Evolutionary conservation across 768 basidiomycete genomes (phyloP).

Genomic region (Pulveroboletus sp.): DNA sequence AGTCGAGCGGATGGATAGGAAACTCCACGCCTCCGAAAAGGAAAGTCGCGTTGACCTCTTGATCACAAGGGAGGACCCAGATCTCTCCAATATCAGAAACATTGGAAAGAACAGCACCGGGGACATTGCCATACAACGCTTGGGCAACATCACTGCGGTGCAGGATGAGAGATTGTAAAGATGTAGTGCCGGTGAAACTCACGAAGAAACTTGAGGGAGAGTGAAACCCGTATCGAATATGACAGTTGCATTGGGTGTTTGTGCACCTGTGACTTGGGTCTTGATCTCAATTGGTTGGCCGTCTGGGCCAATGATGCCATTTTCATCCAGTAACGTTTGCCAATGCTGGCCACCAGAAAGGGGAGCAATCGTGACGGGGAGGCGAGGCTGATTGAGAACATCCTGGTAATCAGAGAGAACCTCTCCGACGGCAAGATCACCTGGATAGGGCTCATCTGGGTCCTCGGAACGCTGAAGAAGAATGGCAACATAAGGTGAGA

Average conservation of each 20-base stretch:
- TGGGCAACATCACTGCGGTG: constrained; percentile 46
- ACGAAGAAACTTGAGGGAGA: constrained; percentile 60
- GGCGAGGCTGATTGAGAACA: constrained; percentile 49
- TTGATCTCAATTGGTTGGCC: constrained; percentile 45
- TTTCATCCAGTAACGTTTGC: constrained; percentile 57
- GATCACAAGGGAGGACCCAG: constrained; percentile 64
- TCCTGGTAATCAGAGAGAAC: constrained; percentile 46
- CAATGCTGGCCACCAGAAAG: constrained; percentile 55
- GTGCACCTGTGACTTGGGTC: constrained; percentile 43
- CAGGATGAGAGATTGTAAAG: constrained; percentile 12
- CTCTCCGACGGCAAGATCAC: constrained; percentile 64
- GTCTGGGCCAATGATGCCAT: constrained; percentile 63
- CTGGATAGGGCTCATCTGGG: constrained; percentile 48
- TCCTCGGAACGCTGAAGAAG: constrained; percentile 61
- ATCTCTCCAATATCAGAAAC: constrained; percentile 39
- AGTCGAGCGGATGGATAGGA: constrained; percentile 68
- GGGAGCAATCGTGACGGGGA: constrained; percentile 44
- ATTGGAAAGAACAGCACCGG: constrained; percentile 49
- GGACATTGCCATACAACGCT: constrained; percentile 57
- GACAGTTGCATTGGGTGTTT: constrained; percentile 50
- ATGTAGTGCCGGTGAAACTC: constrained; percentile 11
- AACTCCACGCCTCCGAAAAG: constrained; percentile 53
- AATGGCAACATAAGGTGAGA: constrained; percentile 61
- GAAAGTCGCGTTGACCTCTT: constrained; percentile 64
- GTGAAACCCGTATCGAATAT: constrained; percentile 73